Evolutionary conservation across 441 rosid species (phyloP).

Genomic region (Gossypium schwendimanii): DNA sequence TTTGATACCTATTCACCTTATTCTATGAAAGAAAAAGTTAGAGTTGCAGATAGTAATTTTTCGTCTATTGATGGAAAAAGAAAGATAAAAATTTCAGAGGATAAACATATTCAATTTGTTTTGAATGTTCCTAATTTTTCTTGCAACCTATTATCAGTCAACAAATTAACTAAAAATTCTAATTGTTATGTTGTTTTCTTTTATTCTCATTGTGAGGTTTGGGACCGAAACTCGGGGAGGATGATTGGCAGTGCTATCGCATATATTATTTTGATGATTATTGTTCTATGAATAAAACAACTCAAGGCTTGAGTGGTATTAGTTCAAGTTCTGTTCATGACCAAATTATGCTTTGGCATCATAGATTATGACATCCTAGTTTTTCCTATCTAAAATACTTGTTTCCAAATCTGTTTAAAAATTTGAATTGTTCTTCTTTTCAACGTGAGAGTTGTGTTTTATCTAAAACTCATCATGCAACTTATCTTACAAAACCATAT

Average conservation of each 20-base stretch:
- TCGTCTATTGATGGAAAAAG: background rate
- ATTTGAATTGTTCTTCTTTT: background rate
- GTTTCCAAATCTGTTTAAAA: background rate
- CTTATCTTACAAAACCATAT: background rate
- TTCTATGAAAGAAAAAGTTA: background rate
- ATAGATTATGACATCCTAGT: background rate
- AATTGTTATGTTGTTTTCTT: background rate
- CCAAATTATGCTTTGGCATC: background rate
- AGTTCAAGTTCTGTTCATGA: background rate
- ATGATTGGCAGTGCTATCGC: background rate
- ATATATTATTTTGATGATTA: background rate
- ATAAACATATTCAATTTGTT: background rate
- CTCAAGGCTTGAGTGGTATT: background rate
- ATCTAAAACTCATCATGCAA: background rate
- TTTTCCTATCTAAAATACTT: background rate
- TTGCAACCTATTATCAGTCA: background rate
- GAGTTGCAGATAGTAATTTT: background rate
- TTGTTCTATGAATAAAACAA: background rate
- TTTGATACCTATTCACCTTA: background rate
- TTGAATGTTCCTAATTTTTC: background rate
- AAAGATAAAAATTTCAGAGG: background rate
- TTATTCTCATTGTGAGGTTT: background rate
- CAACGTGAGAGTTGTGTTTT: background rate
- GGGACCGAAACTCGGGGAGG: background rate
- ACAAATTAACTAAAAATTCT: background rate